Evolutionary conservation across 1,139 yeast species (phyloP).

Genomic region (Kurtzmaniella natalensis): DNA sequence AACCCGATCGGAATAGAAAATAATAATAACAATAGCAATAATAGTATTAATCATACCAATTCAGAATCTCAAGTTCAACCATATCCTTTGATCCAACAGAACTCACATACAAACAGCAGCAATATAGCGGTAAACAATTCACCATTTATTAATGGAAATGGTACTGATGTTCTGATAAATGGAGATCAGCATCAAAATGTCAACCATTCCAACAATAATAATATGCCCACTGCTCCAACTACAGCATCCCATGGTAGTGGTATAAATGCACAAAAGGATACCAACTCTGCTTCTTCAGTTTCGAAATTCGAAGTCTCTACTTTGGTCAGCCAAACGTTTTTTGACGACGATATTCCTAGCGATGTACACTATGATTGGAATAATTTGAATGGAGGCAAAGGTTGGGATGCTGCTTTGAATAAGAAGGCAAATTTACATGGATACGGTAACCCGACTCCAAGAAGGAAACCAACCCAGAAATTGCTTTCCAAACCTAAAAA

Average conservation of each 20-base stretch:
- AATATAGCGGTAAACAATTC: constrained; percentile 2
- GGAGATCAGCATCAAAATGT: not conserved
- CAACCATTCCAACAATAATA: not conserved
- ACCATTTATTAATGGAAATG: not conserved
- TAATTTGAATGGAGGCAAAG: constrained; percentile 75
- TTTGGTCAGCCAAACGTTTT: constrained; percentile 23
- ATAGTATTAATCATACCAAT: too few relatives aligned
- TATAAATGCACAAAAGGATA: not conserved
- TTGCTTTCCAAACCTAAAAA: constrained; percentile 10
- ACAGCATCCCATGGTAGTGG: too few relatives aligned
- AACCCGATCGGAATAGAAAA: too few relatives aligned
- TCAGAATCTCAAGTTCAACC: too few relatives aligned
- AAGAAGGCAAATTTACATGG: constrained; percentile 81
- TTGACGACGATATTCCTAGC: constrained; percentile 33
- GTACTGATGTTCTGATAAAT: not conserved
- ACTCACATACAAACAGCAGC: not conserved
- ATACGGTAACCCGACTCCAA: constrained; percentile 67
- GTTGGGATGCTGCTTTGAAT: constrained; percentile 77
- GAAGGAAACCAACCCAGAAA: constrained; percentile 6
- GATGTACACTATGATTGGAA: constrained; percentile 78
- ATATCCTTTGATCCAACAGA: too few relatives aligned
- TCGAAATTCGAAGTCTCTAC: constrained; percentile 1
- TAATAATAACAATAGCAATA: too few relatives aligned
- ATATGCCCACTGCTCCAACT: not conserved
- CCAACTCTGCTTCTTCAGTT: not conserved